Base-by-base conservation (phyloP, 306 rosid species). In the Lagenaria siceraria region DNA sequence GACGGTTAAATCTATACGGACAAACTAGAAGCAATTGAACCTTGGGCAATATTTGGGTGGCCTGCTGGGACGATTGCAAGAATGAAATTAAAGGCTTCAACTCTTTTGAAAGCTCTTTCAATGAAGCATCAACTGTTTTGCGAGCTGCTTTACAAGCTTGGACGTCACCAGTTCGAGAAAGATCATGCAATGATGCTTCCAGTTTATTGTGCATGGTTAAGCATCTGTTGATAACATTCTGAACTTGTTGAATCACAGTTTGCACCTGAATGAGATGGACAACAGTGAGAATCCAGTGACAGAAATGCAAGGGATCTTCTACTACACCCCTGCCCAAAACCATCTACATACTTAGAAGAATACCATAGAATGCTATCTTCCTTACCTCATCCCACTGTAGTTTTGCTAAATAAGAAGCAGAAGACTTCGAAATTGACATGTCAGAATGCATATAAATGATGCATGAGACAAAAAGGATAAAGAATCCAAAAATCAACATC, bases 301-400 rank as follows among this genome's bases (percentile, higher is more conserved):
- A 72, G 76, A 71, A 72, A 48, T 49, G 60, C 25, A 72, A 27
- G 60, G 35, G 35, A 2, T 72, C 60, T 12, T 72, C 68, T 8
- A 21, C 70, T 56, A 14, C 4, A 19, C 7, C 31, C 54, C 42
- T 33, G 80, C 60, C 51, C 6, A 38, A n/a, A 73, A 53, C 42
- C 38, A 40, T 84, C 46, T 61, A 64, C 36, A 74, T 24, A 68
- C n/a, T 66, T 48, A 77, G 36, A 79, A 63, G 3, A 63, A 63
- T 33, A 25, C 64, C 35, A 59, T 13, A 60, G 62, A 6, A 43
- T 66, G 66, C 35, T 76, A 72, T 46, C 53, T 62, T 9, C 70
- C 83, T 79, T 81, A 92, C 99, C 89, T 96, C 98, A 81, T 96
- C 99, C 99, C 98, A 92, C 83, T 92, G 98, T 77, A 90, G 83